Evolutionary conservation across 192 early-diverging fungal species (phyloP), one percentile per base, ranked within the genome.

Genomic region (Coemansia sp.): DNA sequence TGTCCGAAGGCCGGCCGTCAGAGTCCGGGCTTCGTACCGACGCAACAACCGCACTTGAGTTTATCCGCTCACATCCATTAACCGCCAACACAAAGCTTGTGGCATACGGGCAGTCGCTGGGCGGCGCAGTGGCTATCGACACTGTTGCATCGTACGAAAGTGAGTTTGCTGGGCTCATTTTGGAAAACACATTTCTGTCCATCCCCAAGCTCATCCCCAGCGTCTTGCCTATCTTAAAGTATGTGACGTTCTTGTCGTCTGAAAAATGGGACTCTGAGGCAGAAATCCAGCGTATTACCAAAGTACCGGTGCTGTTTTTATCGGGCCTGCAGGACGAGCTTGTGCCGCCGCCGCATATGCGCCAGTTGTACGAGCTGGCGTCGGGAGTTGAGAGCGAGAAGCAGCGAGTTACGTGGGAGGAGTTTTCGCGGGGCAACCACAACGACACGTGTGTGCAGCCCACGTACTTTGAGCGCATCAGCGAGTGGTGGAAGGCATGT

Each of bases 101-200:
- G 38, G 86, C 93, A 0, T 98, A 92, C 75, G 97, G 96, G 0
- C 97, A 99, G 69, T 94, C 92, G 7, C 89, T 99, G 60, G 97
- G 97, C 41, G 97, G 97, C 11, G 97, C 97, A 4, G 96, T 97
- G 19, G 93, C 94, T 8, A 91, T 96, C 60, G 83, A 96, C 66
- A 69, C 92, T 48, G 94, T 94, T 3, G 84, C 92, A 1, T 73
- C 86, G 53, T 88, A 95, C 65, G 85, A 93, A 66, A 83, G 87
- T 51, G 74, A 80, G 58, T 88, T 98, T 60, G 82, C 86, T 10
- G 96, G 89, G 23, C 60, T 97, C 10, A 88, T 98, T 43, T 69
- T 98, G 25, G 96, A 98, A 72, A 98, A 98, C 83, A 97, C 95
- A 0, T 98, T 98, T 74, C 65, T 92, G 53, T 92, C 87, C 22